Evolutionary conservation across 768 basidiomycete species (phyloP).

Genomic region (Leccinum boreale): DNA sequence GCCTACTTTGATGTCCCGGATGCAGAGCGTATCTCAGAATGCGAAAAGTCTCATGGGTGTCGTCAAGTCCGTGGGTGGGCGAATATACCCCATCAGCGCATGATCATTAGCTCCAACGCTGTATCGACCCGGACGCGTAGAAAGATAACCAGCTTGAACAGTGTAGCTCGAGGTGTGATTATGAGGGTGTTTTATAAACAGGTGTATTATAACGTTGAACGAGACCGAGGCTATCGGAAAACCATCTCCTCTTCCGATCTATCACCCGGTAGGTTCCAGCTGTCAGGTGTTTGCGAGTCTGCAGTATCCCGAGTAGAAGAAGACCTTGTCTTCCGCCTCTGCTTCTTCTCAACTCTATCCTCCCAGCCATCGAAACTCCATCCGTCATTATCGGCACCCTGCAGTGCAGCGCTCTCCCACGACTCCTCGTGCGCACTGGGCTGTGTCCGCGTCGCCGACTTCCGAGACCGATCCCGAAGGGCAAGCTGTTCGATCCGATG

Average conservation of each 20-base stretch:
- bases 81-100: too few relatives aligned
- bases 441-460: background rate
- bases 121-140: too few relatives aligned
- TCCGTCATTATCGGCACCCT: constrained; percentile 32
- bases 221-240: background rate
- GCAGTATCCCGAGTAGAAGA: background rate
- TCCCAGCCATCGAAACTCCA: constrained; percentile 54
- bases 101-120: too few relatives aligned
- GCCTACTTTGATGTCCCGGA: too few relatives aligned
- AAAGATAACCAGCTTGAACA: too few relatives aligned
- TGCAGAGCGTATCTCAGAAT: too few relatives aligned
- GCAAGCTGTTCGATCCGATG: constrained; percentile 47
- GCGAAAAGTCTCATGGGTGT: background rate
- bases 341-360: background rate
- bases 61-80: too few relatives aligned
- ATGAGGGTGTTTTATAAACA: background rate
- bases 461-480: constrained; percentile 23
- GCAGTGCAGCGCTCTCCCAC: constrained; percentile 45
- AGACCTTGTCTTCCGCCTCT: background rate
- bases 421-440: constrained; percentile 17
- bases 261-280: constrained; percentile 1
- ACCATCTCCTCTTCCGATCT: background rate
- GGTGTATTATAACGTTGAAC: background rate
- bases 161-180: background rate
- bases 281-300: background rate